Evolutionary conservation across 805 yeast genomes (phyloP).

Genomic region (Monosporozyma solicola): DNA sequence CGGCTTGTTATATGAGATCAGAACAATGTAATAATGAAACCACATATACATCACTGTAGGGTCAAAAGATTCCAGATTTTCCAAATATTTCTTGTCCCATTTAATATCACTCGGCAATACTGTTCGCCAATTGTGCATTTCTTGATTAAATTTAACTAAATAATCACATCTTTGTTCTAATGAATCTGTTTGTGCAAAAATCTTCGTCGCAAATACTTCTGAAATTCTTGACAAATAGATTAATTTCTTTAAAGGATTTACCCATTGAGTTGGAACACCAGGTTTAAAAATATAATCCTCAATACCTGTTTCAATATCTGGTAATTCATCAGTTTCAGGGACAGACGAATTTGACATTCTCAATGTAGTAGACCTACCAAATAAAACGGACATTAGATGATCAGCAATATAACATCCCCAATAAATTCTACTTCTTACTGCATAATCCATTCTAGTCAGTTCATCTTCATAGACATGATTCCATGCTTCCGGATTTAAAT

Average conservation of each 20-base stretch:
- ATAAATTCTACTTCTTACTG: conserved; percentile 46
- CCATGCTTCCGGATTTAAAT: conserved; percentile 49
- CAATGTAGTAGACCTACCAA: conserved; percentile 47
- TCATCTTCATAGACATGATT: conserved; percentile 32
- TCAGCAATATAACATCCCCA: conserved; percentile 59
- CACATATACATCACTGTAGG: conserved; percentile 42
- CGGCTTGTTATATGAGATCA: conserved; percentile 50
- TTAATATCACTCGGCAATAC: conserved; percentile 36
- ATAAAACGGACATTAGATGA: conserved; percentile 45
- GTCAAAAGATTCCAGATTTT: conserved; percentile 32
- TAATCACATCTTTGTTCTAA: conserved; percentile 31
- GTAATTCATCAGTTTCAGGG: conserved; percentile 46
- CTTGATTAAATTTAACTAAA: conserved; percentile 35
- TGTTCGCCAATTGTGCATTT: conserved; percentile 40
- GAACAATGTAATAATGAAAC: conserved; percentile 44
- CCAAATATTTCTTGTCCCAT: conserved; percentile 37
- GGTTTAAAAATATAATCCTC: conserved; percentile 40
- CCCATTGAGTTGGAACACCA: conserved; percentile 15
- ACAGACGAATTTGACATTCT: conserved; percentile 49
- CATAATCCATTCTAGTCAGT: conserved; percentile 38
- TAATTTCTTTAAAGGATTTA: conserved; percentile 31
- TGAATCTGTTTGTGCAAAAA: conserved; percentile 18
- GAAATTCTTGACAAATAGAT: conserved; percentile 32
- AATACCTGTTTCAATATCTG: conserved; percentile 47
- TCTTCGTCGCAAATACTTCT: conserved; percentile 23